Conservation (phyloP, 2,329 filamentous ascomycete genomes). For the Aspergillus unguis region DNA sequence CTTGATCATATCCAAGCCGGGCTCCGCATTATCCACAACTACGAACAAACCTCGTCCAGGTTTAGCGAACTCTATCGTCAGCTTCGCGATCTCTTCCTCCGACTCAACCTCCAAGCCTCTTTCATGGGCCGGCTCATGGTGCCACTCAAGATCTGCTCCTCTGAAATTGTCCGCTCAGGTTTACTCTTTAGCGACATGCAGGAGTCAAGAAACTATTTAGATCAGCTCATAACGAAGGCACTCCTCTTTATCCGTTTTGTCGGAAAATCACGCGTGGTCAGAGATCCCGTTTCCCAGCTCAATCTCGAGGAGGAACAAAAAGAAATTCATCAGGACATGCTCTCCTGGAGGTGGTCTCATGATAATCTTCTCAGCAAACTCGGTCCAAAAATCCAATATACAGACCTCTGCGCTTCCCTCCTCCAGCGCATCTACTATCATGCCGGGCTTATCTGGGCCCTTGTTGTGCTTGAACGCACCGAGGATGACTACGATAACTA, state of each 20-base stretch:
- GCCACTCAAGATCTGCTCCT: constrained; percentile 5
- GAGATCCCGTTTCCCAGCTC: background rate
- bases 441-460: constrained; percentile 11
- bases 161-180: background rate
- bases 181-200: constrained; percentile 9
- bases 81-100: constrained; percentile 16
- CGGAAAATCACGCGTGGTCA: constrained; percentile 4
- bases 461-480: constrained; percentile 2
- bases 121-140: constrained; percentile 17
- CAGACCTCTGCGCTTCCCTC: constrained; percentile 16
- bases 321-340: background rate
- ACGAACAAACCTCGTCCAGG: background rate
- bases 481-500: constrained; percentile 13
- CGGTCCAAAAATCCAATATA: background rate
- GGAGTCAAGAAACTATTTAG: constrained; percentile 15
- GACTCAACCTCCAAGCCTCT: constrained; percentile 22
- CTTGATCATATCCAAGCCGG: constrained; percentile 23
- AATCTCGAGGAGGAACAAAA: constrained; percentile 4
- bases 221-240: constrained; percentile 14
- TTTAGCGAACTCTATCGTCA: constrained; percentile 19
- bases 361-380: constrained; percentile 8
- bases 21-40: constrained; percentile 17
- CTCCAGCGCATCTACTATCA: constrained; percentile 17
- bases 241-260: constrained; percentile 13
- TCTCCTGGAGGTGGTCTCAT: constrained; percentile 13